Base-by-base conservation (phyloP, 75 land plant genomes). In the Sequoiadendron giganteum region DNA sequence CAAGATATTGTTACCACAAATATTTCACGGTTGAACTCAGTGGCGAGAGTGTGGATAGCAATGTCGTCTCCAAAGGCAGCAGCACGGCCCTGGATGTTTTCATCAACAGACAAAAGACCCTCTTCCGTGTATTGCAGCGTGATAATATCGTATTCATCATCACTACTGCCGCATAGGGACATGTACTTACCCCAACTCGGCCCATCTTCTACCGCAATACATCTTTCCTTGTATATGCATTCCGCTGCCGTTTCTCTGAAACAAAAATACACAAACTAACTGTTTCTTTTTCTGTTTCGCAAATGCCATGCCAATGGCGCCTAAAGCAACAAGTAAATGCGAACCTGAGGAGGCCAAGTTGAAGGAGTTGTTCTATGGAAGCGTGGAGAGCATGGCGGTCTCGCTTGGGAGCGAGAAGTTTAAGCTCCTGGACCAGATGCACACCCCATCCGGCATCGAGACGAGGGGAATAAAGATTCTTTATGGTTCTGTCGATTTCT, bases 11-110 rank as follows among this genome's bases (percentile, higher is more conserved):
- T 39, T 88, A 91, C 92, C 92, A 91, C 92, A 88, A 52, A 52
- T 52, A 52, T 52, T 52, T 52, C 55, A 52, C 55, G 85, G 10
- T 90, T 65, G 79, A 85, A 92, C 58, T 88, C 93, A 14, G 89
- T 85, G 15, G 93, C 93, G 38, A 92, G 88, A 61, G 87, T 72
- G 40, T 90, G 85, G 83, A 92, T 90, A 14, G 93, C 93, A 76
- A 92, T 92, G 49, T 92, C 93, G 86, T 92, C 93, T 21, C 93
- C 93, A 88, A 92, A 92, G 13, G 93, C 92, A 7, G 55, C 55
- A 52, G 93, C 93, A 81, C 87, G 86, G n/a, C 93, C 93, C 18
- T 52, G 55, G 56, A 84, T 80, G 55, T 90, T 92, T 72, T 88
- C 89, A 54, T 92, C 93, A 6, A 92, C 88, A 32, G 87, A 90